Base-by-base conservation (phyloP, 176 grass and related monocot genomes). In the Urochloa ruziziensis region DNA sequence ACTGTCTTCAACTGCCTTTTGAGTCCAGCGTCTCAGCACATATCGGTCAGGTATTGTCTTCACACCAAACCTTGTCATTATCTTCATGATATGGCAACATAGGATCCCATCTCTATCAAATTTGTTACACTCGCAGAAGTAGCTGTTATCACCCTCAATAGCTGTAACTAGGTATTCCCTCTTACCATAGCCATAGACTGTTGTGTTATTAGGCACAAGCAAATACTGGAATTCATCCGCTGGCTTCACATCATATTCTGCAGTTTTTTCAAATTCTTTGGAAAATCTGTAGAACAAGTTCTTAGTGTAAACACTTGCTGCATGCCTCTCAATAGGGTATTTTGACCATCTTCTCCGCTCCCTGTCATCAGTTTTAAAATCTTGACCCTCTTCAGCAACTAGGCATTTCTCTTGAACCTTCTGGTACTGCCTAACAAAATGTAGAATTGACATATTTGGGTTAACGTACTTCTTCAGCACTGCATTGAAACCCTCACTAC, bases 171-270 rank as follows among this genome's bases (percentile, higher is more conserved):
- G 19, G 6, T 54, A 54, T 1, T 1, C 1, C 7, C 52, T 54
- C 2, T n/a, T 56, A 0, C 52, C 52, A 56, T 56, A 56, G 0
- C 48, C 52, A n/a, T 56, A 56, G 0, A 53, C 51, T n/a, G 0
- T 2, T 0, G 6, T 5, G 4, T 51, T 51, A 13, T 51, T 51
- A 5, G 48, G 19, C 52, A 56, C 52, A 2, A 56, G 7, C 6
- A 1, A 0, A 10, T 9, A 56, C 1, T n/a, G 1, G 7, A n/a
- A n/a, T 2, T n/a, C 17, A n/a, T 21, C 21, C 10, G 8, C 2
- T 2, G 1, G 19, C 6, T n/a, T 56, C 6, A 56, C 52, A 56
- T 56, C 52, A 9, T 56, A 56, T 9, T 56, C 6, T 0, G 0
- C 0, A 9, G 52, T 56, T 2, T 56, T 56, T 3, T n/a, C 6